These are phyloP conservation scores for Gossypium gossypioides DNA, from an alignment of 441 rosid species.

Conservation along the genomic window DNA sequence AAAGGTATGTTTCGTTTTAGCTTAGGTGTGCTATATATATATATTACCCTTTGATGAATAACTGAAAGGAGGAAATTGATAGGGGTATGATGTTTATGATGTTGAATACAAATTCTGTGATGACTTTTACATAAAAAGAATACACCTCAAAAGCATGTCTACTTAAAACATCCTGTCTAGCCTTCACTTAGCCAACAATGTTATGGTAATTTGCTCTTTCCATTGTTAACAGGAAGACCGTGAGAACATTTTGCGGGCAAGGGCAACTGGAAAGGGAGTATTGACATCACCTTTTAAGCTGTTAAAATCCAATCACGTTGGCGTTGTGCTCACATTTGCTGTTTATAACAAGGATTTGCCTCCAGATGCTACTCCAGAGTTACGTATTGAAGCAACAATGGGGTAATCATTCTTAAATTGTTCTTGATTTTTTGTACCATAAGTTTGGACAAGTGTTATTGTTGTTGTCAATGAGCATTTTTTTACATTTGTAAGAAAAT, in stretches of 20 bases:
- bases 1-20: slow-evolving; percentile 37
- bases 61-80: neutral
- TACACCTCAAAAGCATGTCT: neutral
- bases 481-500: slow-evolving; percentile 5
- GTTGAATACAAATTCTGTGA: neutral
- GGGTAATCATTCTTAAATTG: slow-evolving; percentile 41
- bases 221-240: slow-evolving; percentile 65
- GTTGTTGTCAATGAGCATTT: neutral
- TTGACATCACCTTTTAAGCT: slow-evolving; percentile 93
- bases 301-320: slow-evolving; percentile 80
- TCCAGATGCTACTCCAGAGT: slow-evolving; percentile 57
- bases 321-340: slow-evolving; percentile 90
- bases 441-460: neutral
- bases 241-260: slow-evolving; percentile 84
- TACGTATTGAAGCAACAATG: slow-evolving; percentile 61
- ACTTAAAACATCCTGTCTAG: neutral
- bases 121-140: slow-evolving; percentile 5
- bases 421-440: slow-evolving; percentile 6
- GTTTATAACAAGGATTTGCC: slow-evolving; percentile 64
- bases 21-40: neutral
- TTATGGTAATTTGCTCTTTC: slow-evolving; percentile 9
- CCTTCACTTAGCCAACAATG: slow-evolving; percentile 12
- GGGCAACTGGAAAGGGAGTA: slow-evolving; percentile 92
- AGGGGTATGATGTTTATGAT: neutral
- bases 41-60: neutral